phyloP scores from a whole-genome alignment of 169 alveolate genomes.

The Miamiensis avidus region DNA sequence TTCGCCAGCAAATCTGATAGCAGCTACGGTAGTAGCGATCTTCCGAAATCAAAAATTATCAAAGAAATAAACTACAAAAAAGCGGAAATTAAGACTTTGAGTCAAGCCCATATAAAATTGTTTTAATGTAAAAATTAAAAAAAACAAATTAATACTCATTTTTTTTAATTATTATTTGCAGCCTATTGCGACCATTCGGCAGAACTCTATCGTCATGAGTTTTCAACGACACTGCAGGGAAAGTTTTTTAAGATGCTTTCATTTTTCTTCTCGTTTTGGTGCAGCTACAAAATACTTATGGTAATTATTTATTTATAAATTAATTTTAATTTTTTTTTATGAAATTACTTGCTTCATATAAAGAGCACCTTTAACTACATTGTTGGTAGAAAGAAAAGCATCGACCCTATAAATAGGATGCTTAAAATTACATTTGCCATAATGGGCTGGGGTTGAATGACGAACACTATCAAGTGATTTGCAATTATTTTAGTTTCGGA shows the following conservation, averaged over 20 bases:
- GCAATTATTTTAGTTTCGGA: conserved; percentile 31
- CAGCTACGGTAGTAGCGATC: neutral
- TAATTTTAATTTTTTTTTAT: too few relatives aligned
- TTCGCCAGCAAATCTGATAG: neutral
- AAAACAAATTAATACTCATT: too few relatives aligned
- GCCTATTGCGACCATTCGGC: neutral
- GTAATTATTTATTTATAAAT: neutral
- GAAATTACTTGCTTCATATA: neutral
- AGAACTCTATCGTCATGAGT: neutral
- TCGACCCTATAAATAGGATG: conserved; percentile 49
- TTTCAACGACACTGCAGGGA: neutral
- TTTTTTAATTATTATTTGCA: neutral
- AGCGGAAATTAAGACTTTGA: neutral
- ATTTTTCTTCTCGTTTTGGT: neutral
- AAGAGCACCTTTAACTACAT: conserved; percentile 34
- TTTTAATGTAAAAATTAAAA: neutral
- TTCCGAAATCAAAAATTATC: neutral
- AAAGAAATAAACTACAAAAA: too few relatives aligned
- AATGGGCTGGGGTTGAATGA: conserved; percentile 32
- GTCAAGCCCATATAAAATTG: neutral
- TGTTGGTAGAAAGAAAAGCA: conserved; percentile 43
- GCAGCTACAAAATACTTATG: neutral
- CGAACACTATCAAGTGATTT: conserved; percentile 27
- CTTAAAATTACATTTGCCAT: conserved; percentile 29
- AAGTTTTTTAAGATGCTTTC: neutral